Conservation (phyloP, 495 filamentous ascomycete species). For the Jackrogersella minutella region DNA sequence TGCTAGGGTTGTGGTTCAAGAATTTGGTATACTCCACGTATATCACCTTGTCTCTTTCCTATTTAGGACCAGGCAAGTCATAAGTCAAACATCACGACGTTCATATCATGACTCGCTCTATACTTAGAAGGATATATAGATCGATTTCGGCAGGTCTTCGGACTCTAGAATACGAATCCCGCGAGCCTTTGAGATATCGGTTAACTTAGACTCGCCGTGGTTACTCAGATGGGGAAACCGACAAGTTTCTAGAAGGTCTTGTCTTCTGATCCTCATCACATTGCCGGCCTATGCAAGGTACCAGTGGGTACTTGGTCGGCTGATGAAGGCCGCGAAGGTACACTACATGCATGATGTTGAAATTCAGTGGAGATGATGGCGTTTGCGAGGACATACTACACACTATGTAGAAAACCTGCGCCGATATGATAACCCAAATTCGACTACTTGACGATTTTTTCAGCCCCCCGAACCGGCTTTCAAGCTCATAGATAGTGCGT, state of each 20-base stretch:
- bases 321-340: neutral
- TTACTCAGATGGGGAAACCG: neutral
- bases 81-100: constrained; percentile 5
- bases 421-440: constrained; percentile 1
- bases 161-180: neutral
- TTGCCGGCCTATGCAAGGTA: constrained; percentile 1
- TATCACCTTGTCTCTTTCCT: constrained; percentile 18
- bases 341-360: neutral
- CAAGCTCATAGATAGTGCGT: neutral
- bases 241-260: neutral
- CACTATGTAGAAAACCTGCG: neutral
- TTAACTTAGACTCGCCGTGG: neutral
- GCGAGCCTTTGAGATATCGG: neutral
- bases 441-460: neutral
- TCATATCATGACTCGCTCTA: neutral
- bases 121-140: neutral
- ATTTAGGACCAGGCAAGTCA: neutral
- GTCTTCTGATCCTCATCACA: neutral
- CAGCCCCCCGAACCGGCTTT: neutral
- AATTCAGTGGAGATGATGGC: neutral
- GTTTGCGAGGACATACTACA: neutral
- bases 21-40: neutral
- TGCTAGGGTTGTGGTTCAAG: neutral
- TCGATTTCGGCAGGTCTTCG: neutral
- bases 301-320: neutral